phyloP scores from a whole-genome alignment of 768 basidiomycete genomes.

The Mycena vitilis region DNA sequence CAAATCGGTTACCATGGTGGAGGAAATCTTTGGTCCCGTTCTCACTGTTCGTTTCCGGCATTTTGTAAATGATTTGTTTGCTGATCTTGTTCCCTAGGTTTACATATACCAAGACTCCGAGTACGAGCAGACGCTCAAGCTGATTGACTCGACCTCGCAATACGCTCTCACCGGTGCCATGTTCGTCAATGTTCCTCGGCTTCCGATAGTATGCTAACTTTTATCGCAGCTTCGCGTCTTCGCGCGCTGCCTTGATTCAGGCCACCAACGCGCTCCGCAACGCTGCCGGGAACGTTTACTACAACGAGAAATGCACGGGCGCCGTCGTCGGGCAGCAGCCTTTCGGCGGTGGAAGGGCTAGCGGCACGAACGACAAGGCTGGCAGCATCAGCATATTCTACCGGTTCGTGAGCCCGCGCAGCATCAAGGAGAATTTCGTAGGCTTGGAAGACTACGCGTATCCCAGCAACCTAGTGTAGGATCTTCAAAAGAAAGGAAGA shows the following conservation, averaged over 20 bases:
- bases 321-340: constrained; percentile 99
- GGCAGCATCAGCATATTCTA: constrained; percentile 80
- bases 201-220: constrained; percentile 27
- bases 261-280: constrained; percentile 89
- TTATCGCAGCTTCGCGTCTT: constrained; percentile 72
- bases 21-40: constrained; percentile 98
- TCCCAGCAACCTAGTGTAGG: constrained; percentile 84
- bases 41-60: constrained; percentile 70
- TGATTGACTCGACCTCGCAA: constrained; percentile 86
- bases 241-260: constrained; percentile 81
- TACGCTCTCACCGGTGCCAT: constrained; percentile 97
- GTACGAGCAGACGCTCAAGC: constrained; percentile 86
- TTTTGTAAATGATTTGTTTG: background rate
- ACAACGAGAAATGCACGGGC: constrained; percentile 98
- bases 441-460: constrained; percentile 84
- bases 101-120: constrained; percentile 91
- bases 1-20: constrained; percentile 86
- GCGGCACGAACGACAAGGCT: constrained; percentile 98
- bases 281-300: constrained; percentile 96
- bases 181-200: constrained; percentile 56
- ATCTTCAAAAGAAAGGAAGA: background rate
- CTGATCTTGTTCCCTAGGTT: constrained; percentile 56
- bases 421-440: constrained; percentile 98
- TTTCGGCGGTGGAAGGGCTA: constrained; percentile 92
- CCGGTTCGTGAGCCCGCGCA: constrained; percentile 88